A percentile compares a stretch with the other conserved stretches of the same genome.
Conservation (phyloP, 1,139 yeast genomes). For the Debaryomyces subglobosus region DNA sequence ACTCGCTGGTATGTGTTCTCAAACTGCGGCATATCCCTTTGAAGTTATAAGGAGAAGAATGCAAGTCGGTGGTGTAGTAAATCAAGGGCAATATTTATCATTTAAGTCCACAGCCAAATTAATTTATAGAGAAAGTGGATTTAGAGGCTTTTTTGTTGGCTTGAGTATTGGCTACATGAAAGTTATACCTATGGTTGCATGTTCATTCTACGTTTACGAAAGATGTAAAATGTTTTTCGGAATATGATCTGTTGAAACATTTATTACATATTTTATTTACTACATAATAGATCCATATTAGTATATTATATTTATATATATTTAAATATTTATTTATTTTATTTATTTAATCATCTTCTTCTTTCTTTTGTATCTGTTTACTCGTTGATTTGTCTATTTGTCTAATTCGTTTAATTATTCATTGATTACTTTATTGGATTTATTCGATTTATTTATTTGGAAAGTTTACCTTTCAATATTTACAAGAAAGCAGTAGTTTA, state of each 20-base stretch:
- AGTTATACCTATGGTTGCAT: slow-evolving; percentile 96
- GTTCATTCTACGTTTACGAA: slow-evolving; percentile 93
- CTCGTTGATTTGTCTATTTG: background rate
- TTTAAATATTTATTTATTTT: background rate
- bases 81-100: slow-evolving; percentile 61
- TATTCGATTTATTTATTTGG: slow-evolving; percentile 6
- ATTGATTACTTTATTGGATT: background rate
- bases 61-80: slow-evolving; percentile 89
- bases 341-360: background rate
- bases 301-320: background rate
- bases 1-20: slow-evolving; percentile 89
- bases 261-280: slow-evolving; percentile 9
- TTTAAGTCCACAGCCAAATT: slow-evolving; percentile 56
- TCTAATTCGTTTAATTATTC: background rate
- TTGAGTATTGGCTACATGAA: slow-evolving; percentile 92
- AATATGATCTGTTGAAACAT: slow-evolving; percentile 34
- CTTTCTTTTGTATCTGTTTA: background rate
- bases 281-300: slow-evolving; percentile 5
- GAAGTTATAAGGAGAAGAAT: slow-evolving; percentile 93
- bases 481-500: slow-evolving; percentile 19
- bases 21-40: slow-evolving; percentile 95
- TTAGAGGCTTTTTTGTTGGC: slow-evolving; percentile 90
- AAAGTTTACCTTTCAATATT: slow-evolving; percentile 1
- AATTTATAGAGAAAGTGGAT: slow-evolving; percentile 72
- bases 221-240: slow-evolving; percentile 72